Evolutionary conservation across 2,329 filamentous ascomycete species (phyloP).

Genomic region (Fusarium sp.): DNA sequence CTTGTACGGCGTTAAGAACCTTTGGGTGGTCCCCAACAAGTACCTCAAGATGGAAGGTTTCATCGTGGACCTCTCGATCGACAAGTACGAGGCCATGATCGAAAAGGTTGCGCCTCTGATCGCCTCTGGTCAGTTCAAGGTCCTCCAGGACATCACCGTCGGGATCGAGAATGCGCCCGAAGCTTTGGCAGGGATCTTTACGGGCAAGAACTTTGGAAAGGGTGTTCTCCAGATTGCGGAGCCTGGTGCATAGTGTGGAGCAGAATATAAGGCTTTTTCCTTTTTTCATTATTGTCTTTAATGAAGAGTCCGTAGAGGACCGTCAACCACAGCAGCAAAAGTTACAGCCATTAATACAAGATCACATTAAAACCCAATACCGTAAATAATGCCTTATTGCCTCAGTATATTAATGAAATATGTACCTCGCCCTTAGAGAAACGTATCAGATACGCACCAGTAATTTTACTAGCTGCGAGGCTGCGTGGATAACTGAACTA

Average conservation of each 20-base stretch:
- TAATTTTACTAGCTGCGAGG: no score
- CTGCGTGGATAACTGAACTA: no score
- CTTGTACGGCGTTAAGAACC: background rate
- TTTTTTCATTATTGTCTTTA: background rate
- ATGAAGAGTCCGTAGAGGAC: background rate
- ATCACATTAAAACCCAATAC: background rate
- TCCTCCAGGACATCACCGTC: background rate
- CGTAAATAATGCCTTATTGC: background rate
- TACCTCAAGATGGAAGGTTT: background rate
- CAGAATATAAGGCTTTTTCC: background rate
- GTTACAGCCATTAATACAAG: background rate
- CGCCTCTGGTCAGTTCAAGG: background rate
- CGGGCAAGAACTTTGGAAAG: background rate
- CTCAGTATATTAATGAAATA: background rate
- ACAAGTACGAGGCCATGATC: background rate
- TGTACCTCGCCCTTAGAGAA: background rate
- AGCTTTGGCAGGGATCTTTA: background rate
- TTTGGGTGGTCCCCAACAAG: background rate
- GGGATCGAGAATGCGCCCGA: background rate
- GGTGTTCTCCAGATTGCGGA: background rate
- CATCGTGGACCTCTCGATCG: background rate
- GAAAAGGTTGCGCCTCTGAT: background rate
- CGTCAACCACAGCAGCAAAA: background rate
- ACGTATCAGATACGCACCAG: no score
- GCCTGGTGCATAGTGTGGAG: background rate